Conservation (phyloP, 2,329 filamentous ascomycete genomes). For the Dactylellina leptospora region DNA sequence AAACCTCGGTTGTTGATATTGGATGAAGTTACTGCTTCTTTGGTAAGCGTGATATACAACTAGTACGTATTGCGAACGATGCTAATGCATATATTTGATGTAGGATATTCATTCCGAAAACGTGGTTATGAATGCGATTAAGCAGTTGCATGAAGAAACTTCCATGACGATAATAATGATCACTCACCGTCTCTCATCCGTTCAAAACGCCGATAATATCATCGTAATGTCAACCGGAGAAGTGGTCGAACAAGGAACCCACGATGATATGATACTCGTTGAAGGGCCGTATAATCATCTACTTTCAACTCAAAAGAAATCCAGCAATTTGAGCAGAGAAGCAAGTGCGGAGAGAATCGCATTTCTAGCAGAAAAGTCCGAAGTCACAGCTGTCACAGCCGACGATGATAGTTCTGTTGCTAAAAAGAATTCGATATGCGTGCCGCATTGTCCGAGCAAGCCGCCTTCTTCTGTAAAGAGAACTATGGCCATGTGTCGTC, state of each 20-base stretch:
- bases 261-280: conserved; percentile 58
- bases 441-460: conserved; percentile 9
- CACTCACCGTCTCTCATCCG: conserved; percentile 62
- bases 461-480: conserved; percentile 33
- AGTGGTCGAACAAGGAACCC: conserved; percentile 60
- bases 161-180: conserved; percentile 61
- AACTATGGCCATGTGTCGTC: conserved; percentile 41
- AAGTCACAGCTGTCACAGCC: conserved; percentile 11
- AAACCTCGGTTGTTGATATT: conserved; percentile 55
- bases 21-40: conserved; percentile 57
- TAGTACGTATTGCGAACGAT: neutral
- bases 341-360: conserved; percentile 41
- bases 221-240: conserved; percentile 61
- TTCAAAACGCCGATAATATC: conserved; percentile 61
- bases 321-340: conserved; percentile 52
- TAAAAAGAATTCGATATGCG: conserved; percentile 41
- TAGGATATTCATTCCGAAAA: conserved; percentile 51
- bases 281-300: conserved; percentile 59
- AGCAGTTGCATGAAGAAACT: conserved; percentile 49
- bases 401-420: conserved; percentile 15
- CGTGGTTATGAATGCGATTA: conserved; percentile 41
- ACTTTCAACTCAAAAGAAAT: conserved; percentile 60
- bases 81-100: neutral
- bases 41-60: conserved; percentile 33
- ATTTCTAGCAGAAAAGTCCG: conserved; percentile 26